A percentile compares a stretch with the other conserved stretches of the same genome.
Evolutionary conservation across 1,139 yeast species (phyloP).

Genomic region (Chernovozyma aurita): DNA sequence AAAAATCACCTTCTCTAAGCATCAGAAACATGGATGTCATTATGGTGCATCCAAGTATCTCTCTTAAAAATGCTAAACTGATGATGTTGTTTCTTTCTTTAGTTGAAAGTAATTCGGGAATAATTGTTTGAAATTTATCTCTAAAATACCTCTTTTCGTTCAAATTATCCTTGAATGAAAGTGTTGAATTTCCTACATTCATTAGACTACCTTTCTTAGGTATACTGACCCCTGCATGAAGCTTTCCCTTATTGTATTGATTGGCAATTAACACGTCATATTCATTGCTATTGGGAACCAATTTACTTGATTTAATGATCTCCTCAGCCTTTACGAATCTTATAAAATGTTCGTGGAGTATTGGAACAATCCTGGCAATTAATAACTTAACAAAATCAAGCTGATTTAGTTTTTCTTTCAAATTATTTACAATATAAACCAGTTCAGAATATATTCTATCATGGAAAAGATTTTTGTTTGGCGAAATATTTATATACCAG

Average conservation of each 20-base stretch:
- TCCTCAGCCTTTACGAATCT: conserved; percentile 54
- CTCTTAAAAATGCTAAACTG: conserved; percentile 51
- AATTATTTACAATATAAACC: conserved; percentile 31
- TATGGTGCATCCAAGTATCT: conserved; percentile 53
- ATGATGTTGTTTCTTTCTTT: conserved; percentile 49
- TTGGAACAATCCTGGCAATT: conserved; percentile 58
- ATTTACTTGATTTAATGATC: conserved; percentile 19
- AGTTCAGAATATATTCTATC: conserved; percentile 49
- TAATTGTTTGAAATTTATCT: conserved; percentile 32
- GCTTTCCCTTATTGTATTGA: conserved; percentile 50
- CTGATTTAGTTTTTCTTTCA: conserved; percentile 37
- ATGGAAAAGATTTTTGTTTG: conserved; percentile 44
- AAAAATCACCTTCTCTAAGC: conserved; percentile 71
- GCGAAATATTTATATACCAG: conserved; percentile 59
- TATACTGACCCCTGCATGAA: conserved; percentile 60
- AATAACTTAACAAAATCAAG: conserved; percentile 57
- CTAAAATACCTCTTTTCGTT: conserved; percentile 54
- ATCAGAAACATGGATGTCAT: conserved; percentile 48
- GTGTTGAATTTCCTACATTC: conserved; percentile 9
- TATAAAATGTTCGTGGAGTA: conserved; percentile 61
- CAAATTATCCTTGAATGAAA: conserved; percentile 21
- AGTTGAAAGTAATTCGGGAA: conserved; percentile 48
- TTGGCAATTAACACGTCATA: conserved; percentile 56
- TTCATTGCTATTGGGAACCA: conserved; percentile 28
- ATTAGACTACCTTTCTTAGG: conserved; percentile 20